Percentiles rank a stretch among this genome's conserved stretches.
Evolutionary conservation across 1,139 yeast species (phyloP).

Genomic region (Pichia sp.): DNA sequence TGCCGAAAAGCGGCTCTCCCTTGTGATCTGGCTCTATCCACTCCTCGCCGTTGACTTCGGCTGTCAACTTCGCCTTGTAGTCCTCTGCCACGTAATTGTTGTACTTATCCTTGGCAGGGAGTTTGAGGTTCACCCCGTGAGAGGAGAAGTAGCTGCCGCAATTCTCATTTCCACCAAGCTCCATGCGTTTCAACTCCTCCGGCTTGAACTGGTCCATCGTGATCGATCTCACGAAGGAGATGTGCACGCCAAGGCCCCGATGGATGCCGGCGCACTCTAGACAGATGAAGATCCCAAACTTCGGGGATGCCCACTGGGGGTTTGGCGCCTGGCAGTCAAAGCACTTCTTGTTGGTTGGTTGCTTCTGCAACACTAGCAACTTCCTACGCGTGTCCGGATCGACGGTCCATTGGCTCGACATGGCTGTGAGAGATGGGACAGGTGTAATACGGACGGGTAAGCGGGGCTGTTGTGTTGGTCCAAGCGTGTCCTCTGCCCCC

Average conservation of each 20-base stretch:
- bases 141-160: slow-evolving; percentile 63
- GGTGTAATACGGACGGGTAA: background rate
- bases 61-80: slow-evolving; percentile 76
- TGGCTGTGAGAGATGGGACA: slow-evolving; percentile 9
- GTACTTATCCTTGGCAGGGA: slow-evolving; percentile 72
- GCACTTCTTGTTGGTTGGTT: slow-evolving; percentile 81
- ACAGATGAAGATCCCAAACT: slow-evolving; percentile 94
- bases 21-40: slow-evolving; percentile 66
- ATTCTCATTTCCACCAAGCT: slow-evolving; percentile 85
- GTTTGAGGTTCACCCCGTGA: slow-evolving; percentile 64
- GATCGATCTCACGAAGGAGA: slow-evolving; percentile 92
- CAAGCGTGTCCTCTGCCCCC: too few relatives aligned
- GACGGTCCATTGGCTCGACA: slow-evolving; percentile 64
- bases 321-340: slow-evolving; percentile 93
- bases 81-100: slow-evolving; percentile 92
- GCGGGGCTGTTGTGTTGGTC: too few relatives aligned
- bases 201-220: slow-evolving; percentile 97
- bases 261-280: slow-evolving; percentile 97
- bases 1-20: slow-evolving; percentile 42
- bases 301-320: slow-evolving; percentile 99
- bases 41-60: slow-evolving; percentile 68
- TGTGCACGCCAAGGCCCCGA: slow-evolving; percentile 93
- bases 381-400: slow-evolving; percentile 89
- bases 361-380: slow-evolving; percentile 72
- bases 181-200: slow-evolving; percentile 87